A percentile compares a stretch with the other conserved stretches of the same genome.
phyloP scores from a whole-genome alignment of 202 grass and related monocot genomes.

The Panicum hallii region DNA sequence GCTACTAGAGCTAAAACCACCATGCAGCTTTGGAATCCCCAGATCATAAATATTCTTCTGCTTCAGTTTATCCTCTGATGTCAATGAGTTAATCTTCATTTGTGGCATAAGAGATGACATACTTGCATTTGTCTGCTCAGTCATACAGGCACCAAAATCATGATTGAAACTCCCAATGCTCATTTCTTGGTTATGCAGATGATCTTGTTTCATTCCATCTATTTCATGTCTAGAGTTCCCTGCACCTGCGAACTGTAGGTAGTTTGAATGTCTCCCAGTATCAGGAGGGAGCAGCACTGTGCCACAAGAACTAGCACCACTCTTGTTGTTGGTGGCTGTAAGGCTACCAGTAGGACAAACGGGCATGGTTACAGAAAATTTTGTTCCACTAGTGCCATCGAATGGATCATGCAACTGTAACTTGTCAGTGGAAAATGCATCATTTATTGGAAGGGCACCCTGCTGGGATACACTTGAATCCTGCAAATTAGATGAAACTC shows the following conservation, averaged over 20 bases:
- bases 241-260: constrained; percentile 52
- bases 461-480: constrained; percentile 49
- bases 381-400: neutral
- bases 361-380: constrained; percentile 41
- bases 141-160: constrained; percentile 40
- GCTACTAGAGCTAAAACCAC: constrained; percentile 61
- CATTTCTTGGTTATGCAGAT: constrained; percentile 44
- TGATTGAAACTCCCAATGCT: constrained; percentile 37
- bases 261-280: constrained; percentile 45
- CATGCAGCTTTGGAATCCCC: constrained; percentile 58
- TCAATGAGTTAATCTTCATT: constrained; percentile 37
- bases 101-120: constrained; percentile 36
- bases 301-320: constrained; percentile 46
- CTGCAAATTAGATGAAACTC: constrained; percentile 42
- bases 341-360: constrained; percentile 50
- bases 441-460: constrained; percentile 34
- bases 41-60: constrained; percentile 60
- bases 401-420: constrained; percentile 41
- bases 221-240: constrained; percentile 55
- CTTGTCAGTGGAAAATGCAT: constrained; percentile 44
- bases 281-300: constrained; percentile 39
- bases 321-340: constrained; percentile 40
- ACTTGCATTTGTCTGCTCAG: constrained; percentile 52
- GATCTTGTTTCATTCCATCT: constrained; percentile 58
- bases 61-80: constrained; percentile 55